These are phyloP conservation scores for Parastagonospora nodorum DNA, from an alignment of 2,329 filamentous ascomycete genomes.

Conservation along the genomic window DNA sequence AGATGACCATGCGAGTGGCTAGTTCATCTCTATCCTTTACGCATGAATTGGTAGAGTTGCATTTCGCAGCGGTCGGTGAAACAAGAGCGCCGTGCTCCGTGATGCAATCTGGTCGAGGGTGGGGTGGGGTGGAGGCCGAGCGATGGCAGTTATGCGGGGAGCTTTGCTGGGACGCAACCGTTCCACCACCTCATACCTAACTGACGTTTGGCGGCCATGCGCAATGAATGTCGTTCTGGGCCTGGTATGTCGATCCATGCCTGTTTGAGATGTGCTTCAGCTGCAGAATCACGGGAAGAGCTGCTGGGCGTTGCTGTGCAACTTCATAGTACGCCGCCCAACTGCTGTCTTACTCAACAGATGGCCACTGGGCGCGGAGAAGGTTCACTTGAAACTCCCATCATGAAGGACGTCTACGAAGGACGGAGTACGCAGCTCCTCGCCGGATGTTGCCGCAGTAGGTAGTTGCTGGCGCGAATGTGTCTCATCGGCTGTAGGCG, in stretches of 20 bases:
- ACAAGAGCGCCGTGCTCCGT: slow-evolving; percentile 28
- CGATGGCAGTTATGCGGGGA: slow-evolving; percentile 16
- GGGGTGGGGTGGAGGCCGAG: slow-evolving; percentile 4
- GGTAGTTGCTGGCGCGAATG: background rate
- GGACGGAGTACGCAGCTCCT: background rate
- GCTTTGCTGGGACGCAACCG: slow-evolving; percentile 5
- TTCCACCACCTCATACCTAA: slow-evolving; percentile 18
- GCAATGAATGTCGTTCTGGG: slow-evolving; percentile 5
- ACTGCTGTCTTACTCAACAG: slow-evolving; percentile 8
- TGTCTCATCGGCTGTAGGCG: too few relatives aligned
- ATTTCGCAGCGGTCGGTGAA: slow-evolving; percentile 26
- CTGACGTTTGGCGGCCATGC: slow-evolving; percentile 9
- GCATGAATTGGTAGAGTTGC: slow-evolving; percentile 6
- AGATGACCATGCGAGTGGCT: slow-evolving; percentile 10
- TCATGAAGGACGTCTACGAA: background rate
- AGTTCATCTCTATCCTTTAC: slow-evolving; percentile 12
- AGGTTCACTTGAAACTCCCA: too few relatives aligned
- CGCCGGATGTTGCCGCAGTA: background rate
- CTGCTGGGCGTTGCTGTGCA: slow-evolving; percentile 7
- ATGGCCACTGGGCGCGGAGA: background rate
- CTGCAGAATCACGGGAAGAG: slow-evolving; percentile 8
- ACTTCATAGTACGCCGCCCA: slow-evolving; percentile 8
- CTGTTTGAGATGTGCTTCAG: slow-evolving; percentile 17
- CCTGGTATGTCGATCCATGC: slow-evolving; percentile 17
- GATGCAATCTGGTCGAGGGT: slow-evolving; percentile 7